Conservation (phyloP, 2,329 filamentous ascomycete species). For the Penicillium sp. region DNA sequence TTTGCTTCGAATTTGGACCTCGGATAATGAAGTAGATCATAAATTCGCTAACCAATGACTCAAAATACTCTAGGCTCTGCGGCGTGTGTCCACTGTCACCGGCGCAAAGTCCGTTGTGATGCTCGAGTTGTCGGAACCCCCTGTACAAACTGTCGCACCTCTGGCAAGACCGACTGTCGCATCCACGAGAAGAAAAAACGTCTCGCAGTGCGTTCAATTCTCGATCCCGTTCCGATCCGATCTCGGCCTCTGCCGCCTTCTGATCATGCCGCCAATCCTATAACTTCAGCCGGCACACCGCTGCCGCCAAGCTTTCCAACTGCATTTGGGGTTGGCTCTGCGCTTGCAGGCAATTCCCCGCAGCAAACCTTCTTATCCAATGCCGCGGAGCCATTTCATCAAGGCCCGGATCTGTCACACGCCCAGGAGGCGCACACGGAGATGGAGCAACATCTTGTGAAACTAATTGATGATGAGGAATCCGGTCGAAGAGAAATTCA, state of each 20-base stretch:
- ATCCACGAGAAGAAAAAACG: conserved; percentile 55
- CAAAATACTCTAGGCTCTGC: conserved; percentile 34
- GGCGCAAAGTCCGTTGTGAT: conserved; percentile 54
- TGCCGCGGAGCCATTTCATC: conserved; percentile 27
- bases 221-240: conserved; percentile 50
- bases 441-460: conserved; percentile 50
- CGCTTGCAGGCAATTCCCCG: conserved; percentile 13
- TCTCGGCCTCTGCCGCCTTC: conserved; percentile 37
- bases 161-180: conserved; percentile 45
- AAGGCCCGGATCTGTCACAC: conserved; percentile 30
- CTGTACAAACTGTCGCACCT: conserved; percentile 50
- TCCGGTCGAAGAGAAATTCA: conserved; percentile 49
- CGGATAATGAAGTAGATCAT: not conserved
- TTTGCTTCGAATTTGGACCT: not conserved
- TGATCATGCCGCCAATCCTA: conserved; percentile 23
- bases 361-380: conserved; percentile 21
- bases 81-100: conserved; percentile 53
- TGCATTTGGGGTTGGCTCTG: conserved; percentile 24
- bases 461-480: conserved; percentile 53
- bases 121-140: conserved; percentile 49
- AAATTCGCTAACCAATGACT: conserved; percentile 13
- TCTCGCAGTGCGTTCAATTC: conserved; percentile 40
- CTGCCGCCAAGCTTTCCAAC: conserved; percentile 29
- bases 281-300: conserved; percentile 18
- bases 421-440: conserved; percentile 44